Base-by-base conservation (phyloP, 2,329 filamentous ascomycete genomes). In the Cordyceps militaris region DNA sequence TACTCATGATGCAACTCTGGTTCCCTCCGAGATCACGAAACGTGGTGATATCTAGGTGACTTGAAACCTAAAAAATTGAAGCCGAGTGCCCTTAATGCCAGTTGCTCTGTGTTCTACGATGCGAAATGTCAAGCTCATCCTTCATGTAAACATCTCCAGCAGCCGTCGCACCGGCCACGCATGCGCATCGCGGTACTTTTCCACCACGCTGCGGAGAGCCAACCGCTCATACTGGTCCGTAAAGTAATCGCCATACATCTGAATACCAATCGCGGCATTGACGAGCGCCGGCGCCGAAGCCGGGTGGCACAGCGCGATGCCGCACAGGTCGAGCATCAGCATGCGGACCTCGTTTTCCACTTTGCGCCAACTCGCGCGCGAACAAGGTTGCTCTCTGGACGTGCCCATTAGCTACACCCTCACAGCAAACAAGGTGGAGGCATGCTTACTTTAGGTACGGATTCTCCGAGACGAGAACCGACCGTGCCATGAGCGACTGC, bases 171-270 rank as follows among this genome's bases (percentile, higher is more conserved):
- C 72, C 0, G 72, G 73, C 72, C 72, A 74, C 1, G 72, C 73
- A 26, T 71, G 68, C 14, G 71, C 67, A 49, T 75, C 75, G 6
- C 72, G 71, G 56, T 78, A 79, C 48, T 71, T 76, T 50, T 78
- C 76, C 4, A 73, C 71, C 3, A 74, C 74, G 0, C 66, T 71
- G 16, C 69, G 68, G 64, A 74, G 57, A 1, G 72, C 72, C 21
- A 64, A 63, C 1, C 71, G 64, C 58, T 74, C 72, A 47, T 72
- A 74, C 10, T 64, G 65, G 54, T 74, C 72, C 2, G 71, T 74
- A 59, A 74, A 74, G 48, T 73, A 74, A 52, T 74, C 72, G 1
- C 72, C 71, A 26, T 74, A 74, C n/a, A 74, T 59, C 63, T 74
- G 70, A 60, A 74, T 73, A 4, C 72, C 71, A 36, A 74, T 70